Percentiles rank a stretch among this genome's conserved stretches.
Evolutionary conservation across 495 filamentous ascomycete species (phyloP).

Genomic region (Neurospora africana): DNA sequence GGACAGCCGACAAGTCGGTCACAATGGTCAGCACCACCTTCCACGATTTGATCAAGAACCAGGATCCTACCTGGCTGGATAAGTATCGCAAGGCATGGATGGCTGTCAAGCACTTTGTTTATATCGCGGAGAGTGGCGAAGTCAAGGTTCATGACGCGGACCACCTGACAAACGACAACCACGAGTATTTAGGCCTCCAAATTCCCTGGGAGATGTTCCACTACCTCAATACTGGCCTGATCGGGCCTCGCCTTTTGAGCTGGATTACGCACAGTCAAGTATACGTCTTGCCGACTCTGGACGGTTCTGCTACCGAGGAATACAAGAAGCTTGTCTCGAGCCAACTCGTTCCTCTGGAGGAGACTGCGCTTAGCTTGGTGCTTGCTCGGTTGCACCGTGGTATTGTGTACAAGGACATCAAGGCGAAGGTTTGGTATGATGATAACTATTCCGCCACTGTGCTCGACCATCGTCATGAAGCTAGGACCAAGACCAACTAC

Average conservation of each 20-base stretch:
- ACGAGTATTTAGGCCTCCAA: slow-evolving; percentile 80
- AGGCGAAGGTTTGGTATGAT: slow-evolving; percentile 77
- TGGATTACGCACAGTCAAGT: slow-evolving; percentile 71
- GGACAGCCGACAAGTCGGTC: slow-evolving; percentile 51
- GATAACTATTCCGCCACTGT: slow-evolving; percentile 52
- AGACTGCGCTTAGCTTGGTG: slow-evolving; percentile 63
- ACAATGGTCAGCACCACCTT: slow-evolving; percentile 56
- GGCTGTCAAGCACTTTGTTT: slow-evolving; percentile 75
- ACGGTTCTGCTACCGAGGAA: slow-evolving; percentile 66
- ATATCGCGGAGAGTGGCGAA: slow-evolving; percentile 63
- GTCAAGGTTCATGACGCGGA: slow-evolving; percentile 61
- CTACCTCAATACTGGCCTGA: slow-evolving; percentile 75
- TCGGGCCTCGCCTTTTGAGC: slow-evolving; percentile 69
- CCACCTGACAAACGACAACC: slow-evolving; percentile 64
- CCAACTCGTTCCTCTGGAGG: slow-evolving; percentile 60
- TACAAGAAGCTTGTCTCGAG: slow-evolving; percentile 69
- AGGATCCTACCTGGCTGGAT: slow-evolving; percentile 67
- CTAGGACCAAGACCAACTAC: slow-evolving; percentile 40
- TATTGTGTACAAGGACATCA: slow-evolving; percentile 65
- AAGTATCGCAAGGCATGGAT: slow-evolving; percentile 75
- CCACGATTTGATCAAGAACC: slow-evolving; percentile 57
- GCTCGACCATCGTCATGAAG: slow-evolving; percentile 44
- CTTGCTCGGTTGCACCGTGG: slow-evolving; percentile 69
- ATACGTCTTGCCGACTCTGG: slow-evolving; percentile 63
- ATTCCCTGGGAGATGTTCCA: slow-evolving; percentile 87